Evolutionary conservation across 1,284 basidiomycete species (phyloP), one percentile per base, ranked within the genome.

Genomic region (Leccinum fallax): DNA sequence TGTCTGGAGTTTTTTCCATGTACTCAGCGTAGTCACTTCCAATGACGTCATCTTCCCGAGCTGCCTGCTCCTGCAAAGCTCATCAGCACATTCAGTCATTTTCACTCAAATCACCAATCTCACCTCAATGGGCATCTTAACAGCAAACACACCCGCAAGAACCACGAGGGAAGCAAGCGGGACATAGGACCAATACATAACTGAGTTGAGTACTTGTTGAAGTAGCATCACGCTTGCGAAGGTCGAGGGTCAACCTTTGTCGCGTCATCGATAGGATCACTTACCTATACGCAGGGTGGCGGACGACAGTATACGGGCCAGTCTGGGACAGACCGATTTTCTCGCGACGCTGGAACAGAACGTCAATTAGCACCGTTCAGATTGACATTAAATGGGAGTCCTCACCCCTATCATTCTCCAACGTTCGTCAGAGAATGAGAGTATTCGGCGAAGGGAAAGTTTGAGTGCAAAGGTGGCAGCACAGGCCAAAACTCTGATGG

Each of bases 101-200:
- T 32, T 16, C 19, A 40, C 24, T 9, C 7, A 34, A 30, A 46
- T 6, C 16, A 52, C 30, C 56, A 40, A 30, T 55, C 66, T 46
- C 34, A 78, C 76, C 71, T 77, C 76, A 53, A 72, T 64, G 15
- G 76, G 72, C 58, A 78, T 71, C 52, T 78, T 78, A 19, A 75
- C 61, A 8, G 71, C 68, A 38, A 75, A 69, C 4, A 69, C 68
- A 19, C 62, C 63, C 3, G 63, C 66, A 51, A 69, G 65, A 9
- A 72, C 58, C 30, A 64, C 62, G 9, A 75, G 62, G 34, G 67
- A 68, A 3, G 68, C 66, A 51, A 78, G 63, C 19, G 76, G 77
- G 19, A 67, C 63, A 61, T 77, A 77, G 19, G 74, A 78, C 76
- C 77, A 79, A 53, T 66, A 72, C 74, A 77, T 76, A 1, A 71